Evolutionary conservation across 1,284 basidiomycete genomes (phyloP), one percentile per base, ranked within the genome.

Genomic region (Leccinum pachyderme): DNA sequence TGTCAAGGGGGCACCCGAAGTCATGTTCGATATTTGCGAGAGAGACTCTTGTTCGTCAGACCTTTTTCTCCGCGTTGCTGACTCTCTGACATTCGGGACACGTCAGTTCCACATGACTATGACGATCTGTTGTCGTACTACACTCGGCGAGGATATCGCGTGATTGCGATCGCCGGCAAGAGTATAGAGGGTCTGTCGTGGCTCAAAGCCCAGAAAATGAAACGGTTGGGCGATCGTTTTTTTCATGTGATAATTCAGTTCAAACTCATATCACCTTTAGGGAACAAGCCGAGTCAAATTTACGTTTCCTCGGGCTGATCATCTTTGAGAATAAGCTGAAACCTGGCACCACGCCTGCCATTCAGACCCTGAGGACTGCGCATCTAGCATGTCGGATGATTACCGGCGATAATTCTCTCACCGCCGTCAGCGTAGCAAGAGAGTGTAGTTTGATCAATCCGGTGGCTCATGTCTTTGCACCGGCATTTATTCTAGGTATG

Each of bases 251-350:
- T 52, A 39, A 7, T 28, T 28, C 39, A 3, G 35, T 27, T 13
- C 12, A 2, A n/a, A 35, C 37, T 59, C 27, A 67, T 39, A 15
- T 37, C 3, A n/a, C 35, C 33, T 25, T 55, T 63, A 95, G 93
- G 37, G 96, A 98, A 68, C 92, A 96, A 73, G 96, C 95, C 18
- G 97, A 99, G 71, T 91, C 87, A 11, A 86, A 85, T 39, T 78
- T 99, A 8, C 87, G 87, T 49, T 99, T 99, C 77, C 81, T 99
- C 12, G 97, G 97, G 6, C 78, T 99, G 45, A 90, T 99, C 68
- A 95, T 99, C 54, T 99, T 99, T 67, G 97, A 99, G 73, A 99
- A 99, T 78, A 95, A 98, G 75, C 79, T 99, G 59, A 99, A 99
- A 72, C 86, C 91, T 5, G 95, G 91, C 8, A 98, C 97, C 0